Evolutionary conservation across 139 green algal species (phyloP).

Genomic region (Tetradesmus lagerheimii): DNA sequence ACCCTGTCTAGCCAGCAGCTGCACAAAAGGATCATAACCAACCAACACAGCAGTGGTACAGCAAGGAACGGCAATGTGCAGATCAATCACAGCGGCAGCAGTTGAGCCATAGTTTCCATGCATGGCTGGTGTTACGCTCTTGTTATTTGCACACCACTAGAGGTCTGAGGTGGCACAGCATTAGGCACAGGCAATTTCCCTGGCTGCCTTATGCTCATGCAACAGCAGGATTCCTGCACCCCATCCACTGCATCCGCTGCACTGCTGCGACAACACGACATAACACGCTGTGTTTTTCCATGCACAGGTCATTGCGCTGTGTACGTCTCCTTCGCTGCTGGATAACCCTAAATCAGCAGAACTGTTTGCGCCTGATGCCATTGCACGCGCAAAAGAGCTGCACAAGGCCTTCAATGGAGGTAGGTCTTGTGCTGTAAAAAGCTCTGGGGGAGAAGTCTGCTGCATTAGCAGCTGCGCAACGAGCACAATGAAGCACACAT

Average conservation of each 20-base stretch:
- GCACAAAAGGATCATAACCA: no score
- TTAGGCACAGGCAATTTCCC: background rate
- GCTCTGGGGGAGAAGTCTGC: no score
- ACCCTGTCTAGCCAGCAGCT: background rate
- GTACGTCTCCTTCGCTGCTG: conserved; percentile 85
- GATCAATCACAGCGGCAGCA: background rate
- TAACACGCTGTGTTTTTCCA: background rate
- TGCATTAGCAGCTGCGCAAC: background rate
- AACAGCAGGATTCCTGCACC: background rate
- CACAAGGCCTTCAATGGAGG: conserved; percentile 70
- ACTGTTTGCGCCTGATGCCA: conserved; percentile 84
- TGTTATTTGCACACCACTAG: no score
- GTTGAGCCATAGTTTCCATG: background rate
- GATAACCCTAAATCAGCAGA: conserved; percentile 69
- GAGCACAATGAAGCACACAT: no score
- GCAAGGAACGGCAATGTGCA: background rate
- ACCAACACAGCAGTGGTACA: no score
- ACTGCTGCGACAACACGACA: no score
- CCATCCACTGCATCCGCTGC: background rate
- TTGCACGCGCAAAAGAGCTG: conserved; percentile 76
- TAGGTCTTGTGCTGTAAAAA: background rate
- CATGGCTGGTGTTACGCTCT: no score
- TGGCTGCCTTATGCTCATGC: background rate
- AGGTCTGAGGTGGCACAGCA: no score
- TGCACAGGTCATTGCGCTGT: conserved; percentile 83